Base-by-base conservation (phyloP, 2,329 filamentous ascomycete species). In the Atkinsonella texensis region DNA sequence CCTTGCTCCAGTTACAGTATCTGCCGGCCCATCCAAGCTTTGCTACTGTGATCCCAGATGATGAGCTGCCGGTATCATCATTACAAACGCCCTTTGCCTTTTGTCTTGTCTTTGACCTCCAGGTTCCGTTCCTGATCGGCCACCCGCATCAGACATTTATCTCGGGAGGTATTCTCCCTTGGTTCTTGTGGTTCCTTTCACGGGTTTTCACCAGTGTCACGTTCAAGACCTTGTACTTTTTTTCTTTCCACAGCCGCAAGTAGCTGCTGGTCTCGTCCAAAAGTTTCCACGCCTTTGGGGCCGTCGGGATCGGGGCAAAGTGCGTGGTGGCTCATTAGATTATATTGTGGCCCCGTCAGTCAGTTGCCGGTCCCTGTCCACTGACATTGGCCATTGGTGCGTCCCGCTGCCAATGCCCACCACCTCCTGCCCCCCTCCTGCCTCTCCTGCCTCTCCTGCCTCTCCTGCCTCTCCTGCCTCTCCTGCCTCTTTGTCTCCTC, bases 261-360 rank as follows among this genome's bases (percentile, higher is more conserved):
- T 31, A 32, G 18, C 45, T 23, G 17, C 32, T 38, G 33, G 45
- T 39, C 38, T 38, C 10, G 35, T 38, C 35, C 35, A 31, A 13
- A 9, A 32, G 47, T 33, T 44, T 15, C 40, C 40, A 44, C 41
- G 39, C 23, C 40, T 44, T 17, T 44, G 48, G 32, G 47, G 31
- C 48, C 20, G 44, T 49, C 33, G 46, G 40, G 35, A 51, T 48
- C 44, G 45, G 32, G 44, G 40, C 45, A 48, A 17, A 45, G 48
- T 28, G 28, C 28, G 7, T 44, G 48, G 52, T 51, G 52, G 44
- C 44, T 48, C 41, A n/a, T 51, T 49, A 49, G 52, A 53, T 51
- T 51, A 41, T 38, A 38, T n/a, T 39, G 50, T 48, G 45, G 50
- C 40, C 28, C 50, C 28, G 7, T 28, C 28, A 28, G 5, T 28